These are phyloP conservation scores for Ustilago esculenta DNA, from an alignment of 1,284 basidiomycete species.

Conservation along the genomic window DNA sequence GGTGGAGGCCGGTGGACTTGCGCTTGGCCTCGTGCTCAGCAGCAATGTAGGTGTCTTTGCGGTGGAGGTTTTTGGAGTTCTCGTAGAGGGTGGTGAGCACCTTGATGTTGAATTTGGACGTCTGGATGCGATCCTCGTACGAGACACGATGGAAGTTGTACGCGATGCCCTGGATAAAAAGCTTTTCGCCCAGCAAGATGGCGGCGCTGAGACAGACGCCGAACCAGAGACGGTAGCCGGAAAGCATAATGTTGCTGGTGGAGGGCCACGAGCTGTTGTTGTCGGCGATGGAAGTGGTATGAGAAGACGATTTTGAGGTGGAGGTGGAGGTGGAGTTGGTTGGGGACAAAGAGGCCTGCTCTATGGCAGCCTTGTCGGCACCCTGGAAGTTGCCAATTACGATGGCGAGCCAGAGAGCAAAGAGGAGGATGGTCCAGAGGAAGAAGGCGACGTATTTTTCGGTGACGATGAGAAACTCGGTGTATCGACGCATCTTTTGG, in stretches of 20 bases:
- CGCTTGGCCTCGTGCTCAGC: constrained; percentile 48
- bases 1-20: constrained; percentile 37
- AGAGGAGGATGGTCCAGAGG: constrained; percentile 76
- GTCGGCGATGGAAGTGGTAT: constrained; percentile 17
- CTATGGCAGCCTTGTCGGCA: constrained; percentile 34
- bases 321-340: constrained; percentile 44
- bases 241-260: constrained; percentile 67
- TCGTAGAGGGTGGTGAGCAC: constrained; percentile 81
- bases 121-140: constrained; percentile 84
- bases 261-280: constrained; percentile 41
- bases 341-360: constrained; percentile 26
- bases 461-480: constrained; percentile 72
- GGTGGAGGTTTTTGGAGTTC: constrained; percentile 71
- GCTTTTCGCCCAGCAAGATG: constrained; percentile 83
- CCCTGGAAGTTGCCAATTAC: constrained; percentile 62
- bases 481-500: constrained; percentile 70
- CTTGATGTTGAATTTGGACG: constrained; percentile 82
- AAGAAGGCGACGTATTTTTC: constrained; percentile 73
- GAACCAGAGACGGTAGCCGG: constrained; percentile 69
- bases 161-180: constrained; percentile 77
- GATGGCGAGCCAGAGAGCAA: constrained; percentile 68
- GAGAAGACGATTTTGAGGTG: constrained; percentile 15
- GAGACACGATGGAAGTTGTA: constrained; percentile 85
- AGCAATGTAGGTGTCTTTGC: constrained; percentile 45
- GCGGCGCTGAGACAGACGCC: constrained; percentile 78